Conservation (phyloP, 225 moss, liverwort and hornwort genomes). For the Anthoceros angustus region DNA sequence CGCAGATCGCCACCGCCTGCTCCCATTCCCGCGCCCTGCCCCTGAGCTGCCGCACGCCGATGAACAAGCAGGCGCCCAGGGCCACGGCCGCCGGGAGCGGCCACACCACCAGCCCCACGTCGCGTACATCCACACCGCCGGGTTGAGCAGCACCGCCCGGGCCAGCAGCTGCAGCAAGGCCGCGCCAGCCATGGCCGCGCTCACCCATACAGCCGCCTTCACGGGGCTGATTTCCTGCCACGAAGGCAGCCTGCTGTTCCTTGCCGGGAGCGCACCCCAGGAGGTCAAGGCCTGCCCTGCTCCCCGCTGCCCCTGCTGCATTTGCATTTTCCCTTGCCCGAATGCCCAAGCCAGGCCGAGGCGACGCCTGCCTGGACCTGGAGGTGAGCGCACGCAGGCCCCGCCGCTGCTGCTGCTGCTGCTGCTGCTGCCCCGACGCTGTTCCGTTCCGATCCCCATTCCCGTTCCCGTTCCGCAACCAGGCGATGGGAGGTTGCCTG, state of each 20-base stretch:
- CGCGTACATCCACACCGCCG: conserved; percentile 51
- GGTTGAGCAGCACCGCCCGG: conserved; percentile 31
- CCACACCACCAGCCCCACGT: conserved; percentile 79
- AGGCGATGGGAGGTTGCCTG: no score
- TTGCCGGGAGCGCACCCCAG: no score
- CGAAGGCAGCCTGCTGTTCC: not conserved
- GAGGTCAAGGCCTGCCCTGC: no score
- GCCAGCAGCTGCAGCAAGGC: conserved; percentile 22
- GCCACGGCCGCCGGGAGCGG: conserved; percentile 57
- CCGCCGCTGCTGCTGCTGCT: no score
- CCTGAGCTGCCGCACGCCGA: conserved; percentile 31
- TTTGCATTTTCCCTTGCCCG: no score
- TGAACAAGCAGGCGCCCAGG: conserved; percentile 35
- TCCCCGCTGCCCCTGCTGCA: no score
- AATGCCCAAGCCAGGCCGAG: no score
- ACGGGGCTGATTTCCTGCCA: conserved; percentile 23
- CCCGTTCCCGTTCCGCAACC: no score
- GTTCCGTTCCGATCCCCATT: no score
- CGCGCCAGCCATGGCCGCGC: conserved; percentile 10
- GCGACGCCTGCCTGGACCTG: no score
- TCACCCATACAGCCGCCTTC: conserved; percentile 41
- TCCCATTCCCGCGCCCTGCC: conserved; percentile 60
- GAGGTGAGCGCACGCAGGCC: no score
- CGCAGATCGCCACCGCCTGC: conserved; percentile 42
- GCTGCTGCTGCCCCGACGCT: no score